Percentiles rank a stretch among this genome's conserved stretches.
Evolutionary conservation across 106 monocot species (phyloP).

Genomic region (Hemerocallis citrina): DNA sequence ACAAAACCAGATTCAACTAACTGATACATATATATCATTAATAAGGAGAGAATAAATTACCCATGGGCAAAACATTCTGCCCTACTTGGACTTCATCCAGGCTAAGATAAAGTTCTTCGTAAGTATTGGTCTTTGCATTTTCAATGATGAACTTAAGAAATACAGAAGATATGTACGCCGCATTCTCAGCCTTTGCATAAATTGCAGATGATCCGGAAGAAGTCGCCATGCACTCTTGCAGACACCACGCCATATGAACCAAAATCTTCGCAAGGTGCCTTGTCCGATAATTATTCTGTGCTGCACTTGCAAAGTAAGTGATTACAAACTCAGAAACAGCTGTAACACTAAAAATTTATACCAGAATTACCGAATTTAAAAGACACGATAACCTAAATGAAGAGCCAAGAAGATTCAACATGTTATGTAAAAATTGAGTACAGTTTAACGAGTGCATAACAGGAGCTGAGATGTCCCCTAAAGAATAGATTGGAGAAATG

Average conservation of each 20-base stretch:
- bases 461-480: no score
- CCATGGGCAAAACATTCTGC: conserved; percentile 38
- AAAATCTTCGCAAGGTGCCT: conserved; percentile 93
- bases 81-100: conserved; percentile 52
- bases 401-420: no score
- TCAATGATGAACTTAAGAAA: conserved; percentile 94
- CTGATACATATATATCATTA: neutral
- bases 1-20: neutral
- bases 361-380: no score
- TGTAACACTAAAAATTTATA: no score
- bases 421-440: no score
- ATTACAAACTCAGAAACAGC: no score
- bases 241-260: conserved; percentile 76
- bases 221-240: conserved; percentile 56
- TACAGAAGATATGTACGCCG: conserved; percentile 79
- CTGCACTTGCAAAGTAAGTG: conserved; percentile 40
- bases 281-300: conserved; percentile 75
- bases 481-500: no score
- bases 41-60: conserved; percentile 27
- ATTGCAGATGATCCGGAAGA: conserved; percentile 29
- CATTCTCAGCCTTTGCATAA: conserved; percentile 72
- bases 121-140: conserved; percentile 54
- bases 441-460: no score
- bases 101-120: conserved; percentile 65
- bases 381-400: no score